Percentiles rank a stretch among this genome's conserved stretches.
Conservation (phyloP, 176 grass and related monocot species). For the Triticum dicoccoides region DNA sequence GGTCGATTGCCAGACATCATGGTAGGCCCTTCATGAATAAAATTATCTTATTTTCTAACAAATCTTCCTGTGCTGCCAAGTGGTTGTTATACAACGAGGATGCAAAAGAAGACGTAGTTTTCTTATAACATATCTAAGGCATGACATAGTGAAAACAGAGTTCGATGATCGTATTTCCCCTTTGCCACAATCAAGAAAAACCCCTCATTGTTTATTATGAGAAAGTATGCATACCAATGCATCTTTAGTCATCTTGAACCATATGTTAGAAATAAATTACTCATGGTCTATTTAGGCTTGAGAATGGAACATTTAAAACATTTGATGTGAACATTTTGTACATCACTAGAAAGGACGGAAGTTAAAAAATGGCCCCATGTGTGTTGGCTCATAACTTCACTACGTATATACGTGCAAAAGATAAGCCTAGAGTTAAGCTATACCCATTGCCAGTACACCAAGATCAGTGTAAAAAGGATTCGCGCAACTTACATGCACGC, state of each 20-base stretch:
- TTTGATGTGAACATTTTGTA: background rate
- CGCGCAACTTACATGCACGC: no score
- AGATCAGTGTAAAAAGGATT: no score
- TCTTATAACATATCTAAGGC: background rate
- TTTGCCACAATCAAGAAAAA: background rate
- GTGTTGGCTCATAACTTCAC: no score
- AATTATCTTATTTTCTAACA: background rate
- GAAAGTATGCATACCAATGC: background rate
- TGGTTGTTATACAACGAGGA: background rate
- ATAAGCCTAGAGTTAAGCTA: background rate
- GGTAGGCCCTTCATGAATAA: background rate
- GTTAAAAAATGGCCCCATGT: background rate
- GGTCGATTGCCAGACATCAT: background rate
- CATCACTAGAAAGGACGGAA: background rate
- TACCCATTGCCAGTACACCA: background rate
- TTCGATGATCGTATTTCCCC: background rate
- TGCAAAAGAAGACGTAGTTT: background rate
- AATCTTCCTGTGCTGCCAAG: background rate
- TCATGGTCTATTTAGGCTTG: background rate
- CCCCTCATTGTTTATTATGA: background rate
- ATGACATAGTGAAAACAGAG: background rate
- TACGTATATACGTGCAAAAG: background rate
- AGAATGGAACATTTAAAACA: no score
- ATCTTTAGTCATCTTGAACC: background rate
- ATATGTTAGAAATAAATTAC: background rate